Percentiles rank a stretch among this genome's conserved stretches.
phyloP scores from a whole-genome alignment of 2,329 filamentous ascomycete genomes.

The Aureobasidium sp. region DNA sequence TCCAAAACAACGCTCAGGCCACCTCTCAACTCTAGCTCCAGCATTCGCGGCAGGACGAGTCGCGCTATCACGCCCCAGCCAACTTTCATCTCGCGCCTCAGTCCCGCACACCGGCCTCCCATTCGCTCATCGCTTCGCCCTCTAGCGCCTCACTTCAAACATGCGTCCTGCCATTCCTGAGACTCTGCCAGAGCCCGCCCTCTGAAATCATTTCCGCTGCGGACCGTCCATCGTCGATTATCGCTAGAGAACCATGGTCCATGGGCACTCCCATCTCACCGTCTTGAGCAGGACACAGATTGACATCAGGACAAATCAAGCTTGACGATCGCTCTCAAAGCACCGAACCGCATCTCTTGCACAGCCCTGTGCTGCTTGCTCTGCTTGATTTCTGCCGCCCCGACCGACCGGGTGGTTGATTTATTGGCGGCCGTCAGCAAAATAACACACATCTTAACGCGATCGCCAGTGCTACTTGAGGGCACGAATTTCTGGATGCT shows the following conservation, averaged over 20 bases:
- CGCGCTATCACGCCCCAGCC: constrained; percentile 16
- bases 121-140: constrained; percentile 1
- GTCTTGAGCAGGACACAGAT: background rate
- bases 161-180: constrained; percentile 12
- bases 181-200: background rate
- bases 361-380: constrained; percentile 9
- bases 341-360: constrained; percentile 1
- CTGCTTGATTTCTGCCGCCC: background rate
- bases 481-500: background rate
- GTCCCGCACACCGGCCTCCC: background rate
- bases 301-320: background rate
- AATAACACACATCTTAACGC: background rate
- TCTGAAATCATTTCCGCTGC: constrained; percentile 2
- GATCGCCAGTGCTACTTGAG: constrained; percentile 1
- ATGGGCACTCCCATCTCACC: background rate
- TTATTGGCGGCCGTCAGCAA: background rate
- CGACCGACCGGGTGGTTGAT: constrained; percentile 6
- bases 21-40: background rate
- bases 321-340: background rate
- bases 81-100: constrained; percentile 15
- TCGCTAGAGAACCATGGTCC: constrained; percentile 2
- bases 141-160: constrained; percentile 9
- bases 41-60: constrained; percentile 12
- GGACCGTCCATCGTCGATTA: constrained; percentile 8
- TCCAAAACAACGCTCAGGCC: constrained; percentile 10